phyloP scores from a whole-genome alignment of 345 rosid genomes.

The Corchorus olitorius region DNA sequence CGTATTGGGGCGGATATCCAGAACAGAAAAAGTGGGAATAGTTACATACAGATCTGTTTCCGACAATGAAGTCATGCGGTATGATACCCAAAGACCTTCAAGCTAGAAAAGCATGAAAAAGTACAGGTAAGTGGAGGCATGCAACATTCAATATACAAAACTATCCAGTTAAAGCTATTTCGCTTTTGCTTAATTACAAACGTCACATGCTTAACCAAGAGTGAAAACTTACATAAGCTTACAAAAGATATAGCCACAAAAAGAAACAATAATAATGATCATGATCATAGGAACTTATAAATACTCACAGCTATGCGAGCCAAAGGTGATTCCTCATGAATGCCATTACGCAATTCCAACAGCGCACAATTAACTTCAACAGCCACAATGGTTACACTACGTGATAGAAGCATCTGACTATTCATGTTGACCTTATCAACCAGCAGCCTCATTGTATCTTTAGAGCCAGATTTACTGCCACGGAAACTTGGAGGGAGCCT shows the following conservation, averaged over 20 bases:
- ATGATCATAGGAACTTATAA: not conserved
- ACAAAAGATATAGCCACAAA: not conserved
- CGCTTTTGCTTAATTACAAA: not conserved
- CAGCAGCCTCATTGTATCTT: constrained; percentile 75
- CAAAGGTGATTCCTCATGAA: constrained; percentile 78
- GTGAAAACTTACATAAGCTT: not conserved
- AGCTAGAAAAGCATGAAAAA: constrained; percentile 52
- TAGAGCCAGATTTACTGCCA: constrained; percentile 66
- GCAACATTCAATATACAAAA: not conserved
- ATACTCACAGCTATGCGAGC: constrained; percentile 85
- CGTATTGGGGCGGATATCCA: constrained; percentile 84
- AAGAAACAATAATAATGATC: constrained; percentile 11
- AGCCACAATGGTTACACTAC: constrained; percentile 75
- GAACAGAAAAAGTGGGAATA: constrained; percentile 81
- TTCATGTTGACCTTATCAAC: constrained; percentile 95
- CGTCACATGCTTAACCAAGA: not conserved
- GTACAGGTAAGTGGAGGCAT: not conserved
- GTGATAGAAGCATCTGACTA: constrained; percentile 83
- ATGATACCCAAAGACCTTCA: constrained; percentile 96
- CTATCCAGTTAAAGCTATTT: not conserved
- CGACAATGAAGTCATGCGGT: constrained; percentile 81
- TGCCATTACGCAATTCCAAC: constrained; percentile 84
- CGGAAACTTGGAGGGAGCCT: constrained; percentile 93
- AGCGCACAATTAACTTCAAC: constrained; percentile 88
- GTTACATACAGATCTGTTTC: constrained; percentile 95